phyloP scores from a whole-genome alignment of 345 rosid species.

The Mangifera indica region DNA sequence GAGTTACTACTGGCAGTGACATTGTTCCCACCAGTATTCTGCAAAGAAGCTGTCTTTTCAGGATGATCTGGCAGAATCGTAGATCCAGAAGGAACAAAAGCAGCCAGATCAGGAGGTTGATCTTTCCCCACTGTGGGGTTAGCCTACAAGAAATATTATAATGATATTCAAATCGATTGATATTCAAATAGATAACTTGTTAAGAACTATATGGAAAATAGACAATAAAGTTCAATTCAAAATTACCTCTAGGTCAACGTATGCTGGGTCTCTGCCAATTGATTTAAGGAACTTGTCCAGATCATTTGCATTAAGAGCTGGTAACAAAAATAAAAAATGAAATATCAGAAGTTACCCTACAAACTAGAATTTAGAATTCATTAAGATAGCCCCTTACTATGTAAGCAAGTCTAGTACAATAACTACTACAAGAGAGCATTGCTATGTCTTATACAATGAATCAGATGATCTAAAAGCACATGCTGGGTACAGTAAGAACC shows the following conservation, averaged over 20 bases:
- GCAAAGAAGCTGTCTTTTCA: constrained; percentile 32
- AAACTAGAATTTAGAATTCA: constrained; percentile 5
- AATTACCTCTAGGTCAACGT: constrained; percentile 76
- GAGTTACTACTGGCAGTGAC: constrained; percentile 38
- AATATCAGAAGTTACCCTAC: constrained; percentile 8
- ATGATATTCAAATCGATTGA: constrained; percentile 4
- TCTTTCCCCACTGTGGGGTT: constrained; percentile 85
- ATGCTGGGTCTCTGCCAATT: constrained; percentile 57
- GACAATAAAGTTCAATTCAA: constrained; percentile 11
- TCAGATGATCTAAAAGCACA: neutral
- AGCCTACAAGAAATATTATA: constrained; percentile 52
- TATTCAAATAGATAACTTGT: neutral
- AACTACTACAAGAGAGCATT: neutral
- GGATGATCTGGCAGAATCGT: constrained; percentile 49
- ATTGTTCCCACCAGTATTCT: constrained; percentile 33
- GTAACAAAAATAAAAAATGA: constrained; percentile 10
- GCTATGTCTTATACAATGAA: neutral
- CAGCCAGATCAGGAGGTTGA: constrained; percentile 89
- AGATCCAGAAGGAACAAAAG: constrained; percentile 66
- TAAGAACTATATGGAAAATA: constrained; percentile 6
- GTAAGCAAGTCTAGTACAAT: neutral
- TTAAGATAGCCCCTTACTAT: neutral
- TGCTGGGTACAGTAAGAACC: neutral
- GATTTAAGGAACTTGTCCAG: constrained; percentile 82
- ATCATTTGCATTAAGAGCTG: constrained; percentile 60